Evolutionary conservation across 768 basidiomycete genomes (phyloP).

Genomic region (Gymnopilus junonius): DNA sequence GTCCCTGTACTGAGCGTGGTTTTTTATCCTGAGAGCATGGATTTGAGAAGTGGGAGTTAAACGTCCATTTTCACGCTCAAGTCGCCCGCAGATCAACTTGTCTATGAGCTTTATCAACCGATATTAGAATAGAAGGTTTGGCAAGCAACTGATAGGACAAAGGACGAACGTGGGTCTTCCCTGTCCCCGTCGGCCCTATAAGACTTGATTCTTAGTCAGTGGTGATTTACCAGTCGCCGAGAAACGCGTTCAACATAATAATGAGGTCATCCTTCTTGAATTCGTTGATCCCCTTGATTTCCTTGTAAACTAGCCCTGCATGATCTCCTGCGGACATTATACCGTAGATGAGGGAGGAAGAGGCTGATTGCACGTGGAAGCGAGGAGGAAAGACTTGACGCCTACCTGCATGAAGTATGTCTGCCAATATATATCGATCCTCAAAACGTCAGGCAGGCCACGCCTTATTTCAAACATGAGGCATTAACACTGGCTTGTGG

Average conservation of each 20-base stretch:
- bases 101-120: slow-evolving; percentile 27
- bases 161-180: slow-evolving; percentile 32
- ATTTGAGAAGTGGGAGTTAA: slow-evolving; percentile 26
- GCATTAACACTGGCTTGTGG: too few species aligned
- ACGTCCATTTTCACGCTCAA: slow-evolving; percentile 17
- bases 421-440: too few species aligned
- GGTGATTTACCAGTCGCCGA: not conserved
- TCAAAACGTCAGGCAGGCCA: too few species aligned
- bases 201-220: slow-evolving; percentile 24
- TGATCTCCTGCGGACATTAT: not conserved
- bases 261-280: not conserved
- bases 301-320: not conserved
- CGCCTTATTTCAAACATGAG: too few species aligned
- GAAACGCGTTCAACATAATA: not conserved
- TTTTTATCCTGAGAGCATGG: slow-evolving; percentile 9
- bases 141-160: not conserved
- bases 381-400: not conserved
- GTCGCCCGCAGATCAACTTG: slow-evolving; percentile 9
- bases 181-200: slow-evolving; percentile 33
- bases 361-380: not conserved
- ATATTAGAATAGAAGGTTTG: not conserved
- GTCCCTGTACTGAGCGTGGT: slow-evolving; percentile 21
- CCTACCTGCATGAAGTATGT: too few species aligned
- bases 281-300: not conserved
- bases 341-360: not conserved